Base-by-base conservation (phyloP, 2,329 filamentous ascomycete species). In the Trichoderma koningiopsis region DNA sequence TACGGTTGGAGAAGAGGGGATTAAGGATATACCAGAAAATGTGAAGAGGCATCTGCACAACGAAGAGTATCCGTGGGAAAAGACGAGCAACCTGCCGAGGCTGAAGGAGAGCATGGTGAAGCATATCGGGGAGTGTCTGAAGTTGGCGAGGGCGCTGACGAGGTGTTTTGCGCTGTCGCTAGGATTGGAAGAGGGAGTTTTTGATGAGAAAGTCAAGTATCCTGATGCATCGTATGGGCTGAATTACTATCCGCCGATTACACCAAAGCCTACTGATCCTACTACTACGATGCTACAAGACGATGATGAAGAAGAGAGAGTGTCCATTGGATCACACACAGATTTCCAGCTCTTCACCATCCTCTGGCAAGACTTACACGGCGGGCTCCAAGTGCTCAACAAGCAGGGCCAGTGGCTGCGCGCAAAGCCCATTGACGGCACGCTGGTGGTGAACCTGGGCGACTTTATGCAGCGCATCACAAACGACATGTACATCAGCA, bases 141-240 rank as follows among this genome's bases (percentile, higher is more conserved):
- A 72, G 0, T 79, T 89, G 1, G 83, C 86, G 0, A 80, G 87
- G 27, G 81, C 79, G 43, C 75, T 89, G 37, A 82, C 86, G 2
- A 79, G 80, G 5, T 77, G 83, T 7, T 88, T 90, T 72, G 87
- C 87, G 0, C 78, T 90, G 3, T 83, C 83, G 5, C 79, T 89
- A 2, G 81, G 82, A 13, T 77, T 89, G 4, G 80, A 83, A 0
- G 87, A 89, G 72, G 74, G 82, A 40, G 84, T 85, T 67, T 89
- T 89, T 73, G 86, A 89, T 70, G 77, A 78, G 3, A 83, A 87
- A 65, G 83, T 84, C 22, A 83, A 81, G 0, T 83, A 85, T 71
- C 87, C 87, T 0, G 86, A 82, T 40, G 80, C 79, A 8, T 77
- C 80, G 5, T 74, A 80, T 22, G 81, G 78, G 3, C 74, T 84